Evolutionary conservation across 2,329 filamentous ascomycete genomes (phyloP), one percentile per base, ranked within the genome.

Genomic region (Lachnum nothofagi): DNA sequence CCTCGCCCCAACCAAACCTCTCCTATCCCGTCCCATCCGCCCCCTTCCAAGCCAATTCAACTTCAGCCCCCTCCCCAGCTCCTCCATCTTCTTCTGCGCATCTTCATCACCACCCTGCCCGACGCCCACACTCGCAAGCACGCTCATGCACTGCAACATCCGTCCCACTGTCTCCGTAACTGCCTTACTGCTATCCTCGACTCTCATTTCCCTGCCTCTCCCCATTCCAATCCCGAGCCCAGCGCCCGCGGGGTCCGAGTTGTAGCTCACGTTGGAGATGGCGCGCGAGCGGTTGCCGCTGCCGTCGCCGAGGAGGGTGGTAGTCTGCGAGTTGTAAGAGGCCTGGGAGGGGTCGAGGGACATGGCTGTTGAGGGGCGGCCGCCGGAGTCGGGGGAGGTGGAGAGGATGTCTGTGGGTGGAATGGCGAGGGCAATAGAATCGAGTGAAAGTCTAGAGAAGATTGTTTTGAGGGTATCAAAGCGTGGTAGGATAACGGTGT

Each of bases 41-140:
- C 91, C 91, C 40, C 93, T 76, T 0, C 91, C 91, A 1, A 98
- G 77, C 93, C 93, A 98, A 67, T 98, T 98, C 61, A 96, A 82
- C 70, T 97, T 98, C 53, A 98, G 73, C 60, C 93, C 83, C 63
- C 88, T 85, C 49, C 86, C 89, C 54, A 98, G 72, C 62, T 91
- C 80, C 53, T 91, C 86, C 62, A 97, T 86, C 68, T 85, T 88
- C 48, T 77, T 78, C 64, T 91, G 88, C 1, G 80, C 77, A 31
- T 85, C 82, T 55, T 94, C 88, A 8, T 79, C 79, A 7, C 58
- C 57, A 37, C 61, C 59, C n/a, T 50, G 54, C 6, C 59, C 53
- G 24, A 60, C 54, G 6, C 73, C 85, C 10, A 95, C 79, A 53
- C 83, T 84, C 3, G 88, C 87, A 19, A 98, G 74, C 6, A 98